Percentiles rank a stretch among this genome's conserved stretches.
These are phyloP conservation scores for Komagataella kurtzmanii DNA, from an alignment of 805 yeast genomes.

Conservation along the genomic window DNA sequence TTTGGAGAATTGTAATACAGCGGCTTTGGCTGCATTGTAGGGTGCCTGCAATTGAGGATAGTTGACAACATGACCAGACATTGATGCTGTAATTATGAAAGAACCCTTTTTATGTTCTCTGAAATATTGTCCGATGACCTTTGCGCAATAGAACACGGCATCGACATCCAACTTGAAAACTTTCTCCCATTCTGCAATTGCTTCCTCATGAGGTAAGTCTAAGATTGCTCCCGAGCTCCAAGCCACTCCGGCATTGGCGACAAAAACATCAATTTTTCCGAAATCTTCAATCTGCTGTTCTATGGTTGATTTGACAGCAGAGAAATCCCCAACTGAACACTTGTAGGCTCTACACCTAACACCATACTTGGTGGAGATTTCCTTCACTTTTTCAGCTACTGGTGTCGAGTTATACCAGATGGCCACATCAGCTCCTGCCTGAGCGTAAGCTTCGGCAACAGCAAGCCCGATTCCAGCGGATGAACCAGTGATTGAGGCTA, in stretches of 20 bases:
- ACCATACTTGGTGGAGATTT: constrained; percentile 40
- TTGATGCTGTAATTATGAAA: constrained; percentile 74
- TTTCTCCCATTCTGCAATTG: constrained; percentile 52
- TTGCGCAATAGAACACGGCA: constrained; percentile 72
- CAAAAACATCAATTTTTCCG: constrained; percentile 70
- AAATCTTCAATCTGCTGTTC: constrained; percentile 47
- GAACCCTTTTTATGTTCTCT: constrained; percentile 66
- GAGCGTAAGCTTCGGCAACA: constrained; percentile 71
- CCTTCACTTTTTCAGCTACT: constrained; percentile 48
- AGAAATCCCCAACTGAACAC: constrained; percentile 38
- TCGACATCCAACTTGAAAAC: constrained; percentile 66
- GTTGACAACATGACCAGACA: constrained; percentile 82
- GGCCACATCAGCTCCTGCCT: constrained; percentile 80
- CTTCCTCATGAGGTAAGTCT: constrained; percentile 25
- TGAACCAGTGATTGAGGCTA: constrained; percentile 75
- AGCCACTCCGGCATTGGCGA: constrained; percentile 83
- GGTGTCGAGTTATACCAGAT: constrained; percentile 53
- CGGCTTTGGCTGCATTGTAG: constrained; percentile 83
- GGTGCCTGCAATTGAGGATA: constrained; percentile 80
- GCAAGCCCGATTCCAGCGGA: constrained; percentile 78
- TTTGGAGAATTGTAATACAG: constrained; percentile 58
- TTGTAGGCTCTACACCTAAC: constrained; percentile 53
- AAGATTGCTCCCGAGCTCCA: constrained; percentile 55
- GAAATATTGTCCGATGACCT: constrained; percentile 60
- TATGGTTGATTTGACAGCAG: constrained; percentile 34